These are phyloP conservation scores for Globisporangium abappressorium DNA, from an alignment of 352 stramenopile genomes.

Conservation along the genomic window DNA sequence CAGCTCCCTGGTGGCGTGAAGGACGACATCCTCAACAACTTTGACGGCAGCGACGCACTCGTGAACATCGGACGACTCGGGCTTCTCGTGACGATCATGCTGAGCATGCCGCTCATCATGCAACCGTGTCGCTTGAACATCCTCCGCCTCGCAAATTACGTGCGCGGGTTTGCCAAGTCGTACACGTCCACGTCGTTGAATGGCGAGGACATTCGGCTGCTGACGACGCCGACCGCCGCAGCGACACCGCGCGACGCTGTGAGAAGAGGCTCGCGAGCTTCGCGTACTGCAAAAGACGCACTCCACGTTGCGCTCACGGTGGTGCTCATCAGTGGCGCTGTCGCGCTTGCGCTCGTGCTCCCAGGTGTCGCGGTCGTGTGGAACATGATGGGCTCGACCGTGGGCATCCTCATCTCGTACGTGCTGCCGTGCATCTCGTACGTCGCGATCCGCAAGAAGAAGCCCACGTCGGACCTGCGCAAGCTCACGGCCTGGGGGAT, in stretches of 20 bases:
- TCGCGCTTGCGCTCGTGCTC: constrained; percentile 65
- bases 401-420: constrained; percentile 86
- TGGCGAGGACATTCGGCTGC: constrained; percentile 35
- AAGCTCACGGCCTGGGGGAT: constrained; percentile 79
- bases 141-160: constrained; percentile 54
- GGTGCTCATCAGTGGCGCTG: constrained; percentile 55
- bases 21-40: constrained; percentile 89
- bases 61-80: constrained; percentile 82
- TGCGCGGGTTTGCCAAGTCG: constrained; percentile 29
- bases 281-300: constrained; percentile 19
- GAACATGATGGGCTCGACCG: constrained; percentile 88
- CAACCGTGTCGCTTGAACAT: constrained; percentile 80
- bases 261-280: not conserved
- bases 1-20: constrained; percentile 55
- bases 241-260: not conserved
- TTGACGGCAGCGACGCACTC: constrained; percentile 67
- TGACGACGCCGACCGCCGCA: constrained; percentile 19
- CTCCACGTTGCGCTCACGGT: constrained; percentile 70
- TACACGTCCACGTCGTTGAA: constrained; percentile 22
- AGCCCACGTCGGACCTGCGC: constrained; percentile 58
- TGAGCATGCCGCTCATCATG: constrained; percentile 85
- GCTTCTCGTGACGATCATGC: constrained; percentile 75
- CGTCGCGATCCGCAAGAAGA: constrained; percentile 71
- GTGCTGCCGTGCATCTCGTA: constrained; percentile 86
- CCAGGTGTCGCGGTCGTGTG: constrained; percentile 83